Conservation (phyloP, 805 yeast genomes). For the Sugiyamaella marilandica region DNA sequence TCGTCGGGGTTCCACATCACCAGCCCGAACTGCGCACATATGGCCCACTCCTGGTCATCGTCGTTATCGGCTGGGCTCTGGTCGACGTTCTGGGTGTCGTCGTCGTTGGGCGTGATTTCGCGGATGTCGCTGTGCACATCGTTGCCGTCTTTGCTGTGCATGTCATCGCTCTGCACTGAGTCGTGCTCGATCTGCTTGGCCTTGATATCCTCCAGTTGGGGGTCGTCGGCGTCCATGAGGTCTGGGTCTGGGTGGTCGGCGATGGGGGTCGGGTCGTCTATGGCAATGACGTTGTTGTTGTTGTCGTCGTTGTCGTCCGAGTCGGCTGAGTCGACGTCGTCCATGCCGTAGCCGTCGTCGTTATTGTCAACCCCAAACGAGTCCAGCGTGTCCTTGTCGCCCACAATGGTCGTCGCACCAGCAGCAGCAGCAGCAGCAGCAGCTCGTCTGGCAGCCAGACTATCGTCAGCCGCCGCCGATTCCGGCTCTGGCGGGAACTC, state of each 20-base stretch:
- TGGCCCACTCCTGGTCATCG: slow-evolving; percentile 54
- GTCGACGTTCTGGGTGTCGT: neutral
- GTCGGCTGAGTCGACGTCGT: slow-evolving; percentile 32
- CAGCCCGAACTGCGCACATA: slow-evolving; percentile 88
- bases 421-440: no score
- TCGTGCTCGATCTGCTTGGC: neutral
- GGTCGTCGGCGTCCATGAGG: neutral
- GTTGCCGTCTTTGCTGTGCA: neutral
- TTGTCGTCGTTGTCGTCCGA: slow-evolving; percentile 25
- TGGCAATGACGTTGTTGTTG: neutral
- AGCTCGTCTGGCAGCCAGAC: slow-evolving; percentile 12
- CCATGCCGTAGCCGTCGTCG: neutral
- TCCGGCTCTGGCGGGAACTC: slow-evolving; percentile 20
- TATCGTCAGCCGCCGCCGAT: neutral
- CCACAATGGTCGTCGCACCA: slow-evolving; percentile 27
- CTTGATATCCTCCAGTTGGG: no score
- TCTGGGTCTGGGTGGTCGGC: neutral
- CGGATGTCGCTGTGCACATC: neutral
- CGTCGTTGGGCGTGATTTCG: neutral
- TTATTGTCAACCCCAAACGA: slow-evolving; percentile 5
- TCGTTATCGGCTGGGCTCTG: neutral
- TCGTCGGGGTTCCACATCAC: slow-evolving; percentile 77
- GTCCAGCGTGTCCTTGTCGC: slow-evolving; percentile 32
- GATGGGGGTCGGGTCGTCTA: neutral
- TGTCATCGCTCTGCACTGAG: neutral